Base-by-base conservation (phyloP, 495 filamentous ascomycete species). In the Trichoderma parareesei region DNA sequence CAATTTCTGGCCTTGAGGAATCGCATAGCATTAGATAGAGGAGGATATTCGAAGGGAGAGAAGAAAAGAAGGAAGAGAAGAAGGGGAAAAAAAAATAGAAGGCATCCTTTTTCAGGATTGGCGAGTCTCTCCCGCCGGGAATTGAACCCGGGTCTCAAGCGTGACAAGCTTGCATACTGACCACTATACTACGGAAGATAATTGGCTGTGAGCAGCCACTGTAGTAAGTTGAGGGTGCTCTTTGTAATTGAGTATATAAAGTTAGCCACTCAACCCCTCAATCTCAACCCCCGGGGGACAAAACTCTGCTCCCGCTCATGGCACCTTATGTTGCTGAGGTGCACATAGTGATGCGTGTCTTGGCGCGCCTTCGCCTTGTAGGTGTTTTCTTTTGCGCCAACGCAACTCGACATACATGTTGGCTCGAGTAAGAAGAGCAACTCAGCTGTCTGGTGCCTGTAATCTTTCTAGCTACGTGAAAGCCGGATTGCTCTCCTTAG, bases 161-260 rank as follows among this genome's bases (percentile, higher is more conserved):
- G 53, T 57, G 53, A 57, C 53, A 57, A 57, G 53, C 53, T 57
- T 57, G 53, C 53, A 57, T 57, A 57, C 53, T 57, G 53, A 57
- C 53, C 53, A 57, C 53, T 57, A 57, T 57, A 57, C 53, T 57
- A 57, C 53, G 53, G 53, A 57, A 57, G 53, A 57, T 57, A 0
- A 38, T 57, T 57, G 53, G 53, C 53, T 57, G 53, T 57, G 53
- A 35, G 20, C 53, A 57, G 53, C 53, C 53, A 57, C 11, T 33
- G 53, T 57, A 57, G 53, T 37, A 35, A 14, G 20, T 57, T 57
- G 53, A 38, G 0, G 11, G 27, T 38, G 27, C 27, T 27, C 27
- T 27, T 27, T 2, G 27, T 27, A 27, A 1, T 27, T 27, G 27
- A 16, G 1, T 57, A 57, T 57, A 57, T 57, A 57, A 57, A 33